A percentile compares a stretch with the other conserved stretches of the same genome.
phyloP scores from a whole-genome alignment of 2,329 filamentous ascomycete species.

The Ilyonectria sp. region DNA sequence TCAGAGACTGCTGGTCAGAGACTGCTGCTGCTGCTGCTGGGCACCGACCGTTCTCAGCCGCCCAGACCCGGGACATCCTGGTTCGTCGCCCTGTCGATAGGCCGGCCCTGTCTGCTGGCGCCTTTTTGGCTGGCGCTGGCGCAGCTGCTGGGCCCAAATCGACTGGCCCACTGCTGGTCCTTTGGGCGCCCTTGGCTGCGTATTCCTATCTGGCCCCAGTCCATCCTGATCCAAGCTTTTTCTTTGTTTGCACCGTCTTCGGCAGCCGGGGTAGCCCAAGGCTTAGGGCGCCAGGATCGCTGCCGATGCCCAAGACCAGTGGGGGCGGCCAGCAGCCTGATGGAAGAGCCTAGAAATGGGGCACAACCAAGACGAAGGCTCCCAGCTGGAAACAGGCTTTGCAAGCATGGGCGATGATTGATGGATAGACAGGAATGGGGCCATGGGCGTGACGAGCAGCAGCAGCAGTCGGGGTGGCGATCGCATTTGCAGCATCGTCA shows the following conservation, averaged over 20 bases:
- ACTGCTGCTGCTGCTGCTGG: not conserved
- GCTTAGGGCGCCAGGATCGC: slow-evolving; percentile 41
- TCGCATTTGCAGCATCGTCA: slow-evolving; percentile 34
- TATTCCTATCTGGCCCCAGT: slow-evolving; percentile 22
- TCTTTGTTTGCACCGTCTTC: slow-evolving; percentile 18
- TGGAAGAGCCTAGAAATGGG: slow-evolving; percentile 41
- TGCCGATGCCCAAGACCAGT: slow-evolving; percentile 38
- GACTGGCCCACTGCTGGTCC: slow-evolving; percentile 33
- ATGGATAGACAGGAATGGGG: slow-evolving; percentile 3
- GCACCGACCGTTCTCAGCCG: slow-evolving; percentile 37
- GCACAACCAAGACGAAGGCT: slow-evolving; percentile 7
- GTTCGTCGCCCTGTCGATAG: slow-evolving; percentile 43
- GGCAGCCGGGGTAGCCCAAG: slow-evolving; percentile 24
- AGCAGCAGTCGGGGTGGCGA: slow-evolving; percentile 25
- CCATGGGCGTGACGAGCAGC: slow-evolving; percentile 8
- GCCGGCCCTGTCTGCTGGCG: slow-evolving; percentile 31
- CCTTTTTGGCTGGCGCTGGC: slow-evolving; percentile 42
- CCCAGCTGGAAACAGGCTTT: slow-evolving; percentile 18
- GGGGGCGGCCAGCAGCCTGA: slow-evolving; percentile 38
- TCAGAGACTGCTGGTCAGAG: not conserved
- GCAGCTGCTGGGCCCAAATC: slow-evolving; percentile 36
- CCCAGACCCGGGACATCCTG: slow-evolving; percentile 40
- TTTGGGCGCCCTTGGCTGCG: slow-evolving; percentile 20
- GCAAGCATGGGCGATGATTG: slow-evolving; percentile 29
- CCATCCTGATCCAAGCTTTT: slow-evolving; percentile 20